Conservation (phyloP, 768 basidiomycete species). For the Mycena epipterygia region DNA sequence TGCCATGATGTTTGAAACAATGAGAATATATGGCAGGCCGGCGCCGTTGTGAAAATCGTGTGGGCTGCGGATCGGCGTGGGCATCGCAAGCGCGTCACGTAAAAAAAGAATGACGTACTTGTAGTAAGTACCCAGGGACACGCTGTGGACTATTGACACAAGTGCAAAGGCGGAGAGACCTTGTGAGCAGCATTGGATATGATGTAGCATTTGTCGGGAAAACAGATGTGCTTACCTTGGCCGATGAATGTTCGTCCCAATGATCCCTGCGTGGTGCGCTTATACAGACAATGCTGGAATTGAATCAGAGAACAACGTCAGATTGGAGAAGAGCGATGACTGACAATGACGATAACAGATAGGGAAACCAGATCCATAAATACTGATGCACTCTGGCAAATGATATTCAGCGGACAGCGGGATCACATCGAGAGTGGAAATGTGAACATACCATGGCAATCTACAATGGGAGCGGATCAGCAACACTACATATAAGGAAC, state of each 20-base stretch:
- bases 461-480: neutral
- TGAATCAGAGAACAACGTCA: neutral
- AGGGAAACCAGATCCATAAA: slow-evolving; percentile 55
- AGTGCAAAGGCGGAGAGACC: slow-evolving; percentile 52
- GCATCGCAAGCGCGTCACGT: too few species aligned
- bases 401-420: slow-evolving; percentile 35
- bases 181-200: slow-evolving; percentile 28
- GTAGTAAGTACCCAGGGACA: slow-evolving; percentile 42
- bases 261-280: slow-evolving; percentile 45
- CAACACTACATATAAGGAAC: neutral
- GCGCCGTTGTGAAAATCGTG: slow-evolving; percentile 48
- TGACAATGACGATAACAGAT: slow-evolving; percentile 50
- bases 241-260: slow-evolving; percentile 53
- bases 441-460: slow-evolving; percentile 13
- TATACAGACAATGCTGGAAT: slow-evolving; percentile 46
- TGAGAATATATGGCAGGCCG: slow-evolving; percentile 53
- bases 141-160: slow-evolving; percentile 46
- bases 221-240: slow-evolving; percentile 47
- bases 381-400: slow-evolving; percentile 49
- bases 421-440: too few species aligned
- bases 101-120: too few species aligned
- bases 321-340: slow-evolving; percentile 14
- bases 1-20: slow-evolving; percentile 54
- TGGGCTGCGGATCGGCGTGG: too few species aligned
- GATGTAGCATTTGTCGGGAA: neutral